Conservation (phyloP, 2,329 filamentous ascomycete genomes). For the Aspergillus sp. region DNA sequence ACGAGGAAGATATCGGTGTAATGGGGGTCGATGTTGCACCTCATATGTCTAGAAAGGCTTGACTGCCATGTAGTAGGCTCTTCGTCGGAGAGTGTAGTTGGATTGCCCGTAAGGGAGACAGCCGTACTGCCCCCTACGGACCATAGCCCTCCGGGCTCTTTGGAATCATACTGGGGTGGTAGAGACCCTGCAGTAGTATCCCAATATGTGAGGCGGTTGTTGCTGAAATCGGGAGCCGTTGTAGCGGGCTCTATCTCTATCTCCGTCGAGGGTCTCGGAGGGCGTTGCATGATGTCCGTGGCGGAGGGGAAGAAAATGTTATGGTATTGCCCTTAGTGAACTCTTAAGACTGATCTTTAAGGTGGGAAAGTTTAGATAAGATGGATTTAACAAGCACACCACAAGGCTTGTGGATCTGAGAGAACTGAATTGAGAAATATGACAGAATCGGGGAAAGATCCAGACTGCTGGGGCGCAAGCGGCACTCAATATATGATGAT, state of each 20-base stretch:
- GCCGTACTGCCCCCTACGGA: slow-evolving; percentile 24
- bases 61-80: slow-evolving; percentile 11
- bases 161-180: slow-evolving; percentile 11
- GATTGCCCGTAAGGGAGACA: slow-evolving; percentile 22
- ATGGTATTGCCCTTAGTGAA: background rate
- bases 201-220: slow-evolving; percentile 15
- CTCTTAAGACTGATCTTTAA: background rate
- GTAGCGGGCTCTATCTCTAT: slow-evolving; percentile 11
- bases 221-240: background rate
- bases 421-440: background rate
- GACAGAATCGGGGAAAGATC: background rate
- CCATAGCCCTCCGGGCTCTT: slow-evolving; percentile 21
- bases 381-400: background rate
- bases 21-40: slow-evolving; percentile 22
- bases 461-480: background rate
- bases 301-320: background rate
- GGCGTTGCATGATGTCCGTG: slow-evolving; percentile 12
- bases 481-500: slow-evolving; percentile 7
- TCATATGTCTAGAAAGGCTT: slow-evolving; percentile 22
- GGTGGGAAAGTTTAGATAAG: background rate
- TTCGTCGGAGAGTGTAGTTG: slow-evolving; percentile 9
- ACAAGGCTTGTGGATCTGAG: background rate
- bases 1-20: slow-evolving; percentile 32
- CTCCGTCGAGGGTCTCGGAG: slow-evolving; percentile 4
- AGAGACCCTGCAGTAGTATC: slow-evolving; percentile 4